Evolutionary conservation across 2,329 filamentous ascomycete genomes (phyloP), one percentile per base, ranked within the genome.

Genomic region (Xylaria arbuscula): DNA sequence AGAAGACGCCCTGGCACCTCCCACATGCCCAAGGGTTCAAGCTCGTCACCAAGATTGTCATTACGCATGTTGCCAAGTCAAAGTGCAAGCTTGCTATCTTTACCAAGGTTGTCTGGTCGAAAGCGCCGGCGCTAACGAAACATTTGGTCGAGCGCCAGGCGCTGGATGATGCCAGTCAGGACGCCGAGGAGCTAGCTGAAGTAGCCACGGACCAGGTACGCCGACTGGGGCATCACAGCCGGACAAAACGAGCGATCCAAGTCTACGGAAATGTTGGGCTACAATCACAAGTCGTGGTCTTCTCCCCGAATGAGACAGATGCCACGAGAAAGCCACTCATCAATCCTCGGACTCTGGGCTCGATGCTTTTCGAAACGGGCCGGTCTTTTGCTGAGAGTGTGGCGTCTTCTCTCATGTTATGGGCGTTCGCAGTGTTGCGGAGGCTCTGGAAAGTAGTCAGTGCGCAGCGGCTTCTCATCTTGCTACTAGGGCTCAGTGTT

Each of bases 81-180:
- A 94, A 92, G 79, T 97, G 93, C 80, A 98, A 96, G 81, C 87
- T 99, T 64, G 92, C 94, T 32, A 88, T 98, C 51, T 97, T 93
- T 80, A 92, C 90, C 62, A 92, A 91, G 75, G 89, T 97, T n/a
- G 92, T 93, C 73, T 98, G 96, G 96, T 86, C 89, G 32, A 91
- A 89, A 72, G 83, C 87, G 62, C 90, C 90, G 11, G 83, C 86
- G 0, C 81, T 90, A 50, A 86, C 86, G 17, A 89, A 88, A 78
- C 86, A 84, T 57, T 78, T 91, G 64, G 84, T 91, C n/a, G 87
- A 90, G 78, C 83, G 87, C 8, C 88, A 91, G 80, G 95, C 94
- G 17, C 85, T 94, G 47, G 89, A 91, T 67, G 93, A 97, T 76
- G 88, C 92, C 7, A 85, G 86, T 64, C 87, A 89, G 17, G 91